These are phyloP conservation scores for Thalia dealbata DNA, from an alignment of 176 grass and related monocot species.

Conservation along the genomic window DNA sequence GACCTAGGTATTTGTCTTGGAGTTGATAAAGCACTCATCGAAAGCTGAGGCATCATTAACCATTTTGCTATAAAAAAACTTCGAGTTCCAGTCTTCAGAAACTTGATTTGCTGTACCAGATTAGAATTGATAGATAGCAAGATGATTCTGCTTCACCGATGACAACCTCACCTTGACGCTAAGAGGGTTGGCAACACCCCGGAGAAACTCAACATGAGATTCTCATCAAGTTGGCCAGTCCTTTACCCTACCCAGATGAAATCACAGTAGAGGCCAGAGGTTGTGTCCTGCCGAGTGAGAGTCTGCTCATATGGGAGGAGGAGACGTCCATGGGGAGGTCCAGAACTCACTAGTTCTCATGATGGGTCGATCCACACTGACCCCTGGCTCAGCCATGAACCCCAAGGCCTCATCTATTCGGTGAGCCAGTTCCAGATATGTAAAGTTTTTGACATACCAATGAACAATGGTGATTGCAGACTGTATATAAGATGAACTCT, in stretches of 20 bases:
- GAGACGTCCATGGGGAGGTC: slow-evolving; percentile 11
- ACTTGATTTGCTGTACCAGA: no score
- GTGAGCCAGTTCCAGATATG: slow-evolving; percentile 15
- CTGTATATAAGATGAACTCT: no score
- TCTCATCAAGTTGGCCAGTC: slow-evolving; percentile 11
- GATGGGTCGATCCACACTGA: slow-evolving; percentile 10
- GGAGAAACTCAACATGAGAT: slow-evolving; percentile 15
- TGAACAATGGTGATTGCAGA: not conserved
- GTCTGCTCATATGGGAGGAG: slow-evolving; percentile 15
- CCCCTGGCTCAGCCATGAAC: slow-evolving; percentile 9
- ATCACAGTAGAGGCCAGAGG: slow-evolving; percentile 8
- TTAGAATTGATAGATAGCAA: no score
- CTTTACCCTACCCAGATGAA: slow-evolving; percentile 11
- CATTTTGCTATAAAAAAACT: no score
- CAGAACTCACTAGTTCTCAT: slow-evolving; percentile 15
- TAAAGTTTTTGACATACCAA: not conserved
- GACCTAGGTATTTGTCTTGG: no score
- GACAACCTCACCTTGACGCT: slow-evolving; percentile 13
- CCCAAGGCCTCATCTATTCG: slow-evolving; percentile 9
- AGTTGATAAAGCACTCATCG: no score
- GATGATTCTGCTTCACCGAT: no score
- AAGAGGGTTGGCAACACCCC: slow-evolving; percentile 6
- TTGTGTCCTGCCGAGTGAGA: slow-evolving; percentile 11
- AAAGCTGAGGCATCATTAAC: no score
- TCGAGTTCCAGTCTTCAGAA: no score